A percentile compares a stretch with the other conserved stretches of the same genome.
These are phyloP conservation scores for Hyparrhenia diplandra DNA, from an alignment of 176 grass and related monocot species.

Conservation along the genomic window DNA sequence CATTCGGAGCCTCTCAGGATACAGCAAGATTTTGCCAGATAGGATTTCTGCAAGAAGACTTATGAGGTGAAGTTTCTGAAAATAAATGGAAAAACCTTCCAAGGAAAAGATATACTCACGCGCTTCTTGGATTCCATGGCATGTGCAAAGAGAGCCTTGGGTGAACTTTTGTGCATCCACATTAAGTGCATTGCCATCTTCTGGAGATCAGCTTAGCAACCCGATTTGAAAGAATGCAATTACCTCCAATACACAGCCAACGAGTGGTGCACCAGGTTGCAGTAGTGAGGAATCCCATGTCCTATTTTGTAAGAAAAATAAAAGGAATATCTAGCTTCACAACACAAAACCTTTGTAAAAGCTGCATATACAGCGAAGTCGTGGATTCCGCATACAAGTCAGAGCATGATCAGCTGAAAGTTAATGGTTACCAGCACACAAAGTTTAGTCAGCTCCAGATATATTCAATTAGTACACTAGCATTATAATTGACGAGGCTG, in stretches of 20 bases:
- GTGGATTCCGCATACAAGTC: background rate
- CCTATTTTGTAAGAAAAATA: conserved; percentile 47
- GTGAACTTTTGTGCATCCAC: conserved; percentile 62
- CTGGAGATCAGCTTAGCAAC: conserved; percentile 39
- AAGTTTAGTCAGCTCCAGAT: background rate
- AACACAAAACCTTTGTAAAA: background rate
- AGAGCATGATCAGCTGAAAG: background rate
- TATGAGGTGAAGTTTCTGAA: conserved; percentile 10
- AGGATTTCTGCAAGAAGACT: conserved; percentile 63
- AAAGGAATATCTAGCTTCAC: background rate
- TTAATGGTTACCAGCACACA: background rate
- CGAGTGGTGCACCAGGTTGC: conserved; percentile 86
- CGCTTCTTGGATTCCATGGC: conserved; percentile 74
- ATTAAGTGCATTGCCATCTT: conserved; percentile 38
- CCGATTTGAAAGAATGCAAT: conserved; percentile 89
- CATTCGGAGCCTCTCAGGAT: conserved; percentile 72
- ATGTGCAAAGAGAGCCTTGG: conserved; percentile 62
- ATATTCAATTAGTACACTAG: background rate
- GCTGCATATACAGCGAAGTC: background rate
- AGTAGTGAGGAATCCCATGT: conserved; percentile 72
- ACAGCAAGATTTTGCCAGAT: conserved; percentile 84
- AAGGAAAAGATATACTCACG: conserved; percentile 41
- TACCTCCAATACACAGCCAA: conserved; percentile 70
- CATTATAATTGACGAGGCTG: background rate
- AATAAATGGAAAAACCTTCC: background rate